Evolutionary conservation across 305 asterid species (phyloP).

Genomic region (Fraxinus velutina): DNA sequence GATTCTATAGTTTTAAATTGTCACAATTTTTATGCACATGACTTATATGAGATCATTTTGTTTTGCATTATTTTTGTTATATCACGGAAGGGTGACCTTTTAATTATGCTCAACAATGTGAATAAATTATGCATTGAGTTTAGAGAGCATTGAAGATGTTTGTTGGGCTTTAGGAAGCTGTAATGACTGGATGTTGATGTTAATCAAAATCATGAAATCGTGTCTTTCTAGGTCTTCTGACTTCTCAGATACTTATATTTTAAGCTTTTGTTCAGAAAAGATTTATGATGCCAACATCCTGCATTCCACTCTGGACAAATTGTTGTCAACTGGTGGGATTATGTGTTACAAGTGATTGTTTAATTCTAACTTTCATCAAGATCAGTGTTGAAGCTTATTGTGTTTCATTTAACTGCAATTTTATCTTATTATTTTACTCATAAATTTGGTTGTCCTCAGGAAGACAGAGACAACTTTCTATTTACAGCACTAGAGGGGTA

Average conservation of each 20-base stretch:
- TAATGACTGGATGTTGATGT: conserved; percentile 13
- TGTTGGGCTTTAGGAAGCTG: conserved; percentile 10
- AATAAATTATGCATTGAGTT: conserved; percentile 3
- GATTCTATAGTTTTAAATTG: conserved; percentile 11
- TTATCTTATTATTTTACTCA: conserved; percentile 14
- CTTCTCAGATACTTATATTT: background rate
- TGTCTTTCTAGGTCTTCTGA: conserved; percentile 15
- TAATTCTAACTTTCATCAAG: background rate
- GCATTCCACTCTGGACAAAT: background rate
- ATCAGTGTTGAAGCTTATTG: conserved; percentile 18
- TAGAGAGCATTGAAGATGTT: conserved; percentile 10
- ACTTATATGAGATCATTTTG: conserved; percentile 12
- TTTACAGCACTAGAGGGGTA: conserved; percentile 80
- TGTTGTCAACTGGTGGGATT: background rate
- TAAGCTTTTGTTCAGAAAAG: background rate
- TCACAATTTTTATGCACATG: background rate
- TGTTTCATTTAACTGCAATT: background rate
- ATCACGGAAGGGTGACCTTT: background rate
- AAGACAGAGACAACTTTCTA: conserved; percentile 82
- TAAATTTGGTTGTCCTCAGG: conserved; percentile 48
- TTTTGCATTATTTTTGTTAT: conserved; percentile 2
- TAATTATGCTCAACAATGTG: background rate
- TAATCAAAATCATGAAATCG: conserved; percentile 2
- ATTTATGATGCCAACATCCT: background rate
- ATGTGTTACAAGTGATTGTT: background rate